phyloP scores from a whole-genome alignment of 2,329 filamentous ascomycete genomes.

The Hymenoscyphus fraxineus region DNA sequence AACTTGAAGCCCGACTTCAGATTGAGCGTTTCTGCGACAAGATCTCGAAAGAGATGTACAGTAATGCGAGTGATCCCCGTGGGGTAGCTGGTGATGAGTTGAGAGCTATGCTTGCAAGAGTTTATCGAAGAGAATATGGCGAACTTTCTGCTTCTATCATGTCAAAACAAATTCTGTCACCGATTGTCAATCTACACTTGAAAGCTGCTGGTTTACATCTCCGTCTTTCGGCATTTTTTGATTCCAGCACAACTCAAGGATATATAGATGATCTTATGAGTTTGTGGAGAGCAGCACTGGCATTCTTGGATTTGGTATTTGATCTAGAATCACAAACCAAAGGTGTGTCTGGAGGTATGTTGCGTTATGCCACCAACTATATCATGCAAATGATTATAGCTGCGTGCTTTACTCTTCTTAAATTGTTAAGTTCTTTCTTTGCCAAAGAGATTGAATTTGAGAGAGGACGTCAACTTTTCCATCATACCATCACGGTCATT shows the following conservation, averaged over 20 bases:
- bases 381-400: constrained; percentile 84
- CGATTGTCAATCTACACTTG: constrained; percentile 62
- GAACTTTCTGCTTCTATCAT: constrained; percentile 60
- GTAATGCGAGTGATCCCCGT: constrained; percentile 68
- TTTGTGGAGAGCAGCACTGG: constrained; percentile 67
- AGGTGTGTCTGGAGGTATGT: constrained; percentile 43
- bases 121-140: constrained; percentile 61
- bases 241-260: constrained; percentile 66
- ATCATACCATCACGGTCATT: constrained; percentile 66
- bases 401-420: constrained; percentile 71
- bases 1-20: constrained; percentile 64
- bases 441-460: constrained; percentile 67
- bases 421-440: constrained; percentile 75
- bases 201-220: constrained; percentile 72
- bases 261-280: constrained; percentile 73
- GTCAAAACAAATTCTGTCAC: constrained; percentile 52
- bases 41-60: constrained; percentile 75
- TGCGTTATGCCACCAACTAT: constrained; percentile 69
- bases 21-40: constrained; percentile 75
- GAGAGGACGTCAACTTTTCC: constrained; percentile 64
- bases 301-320: constrained; percentile 59
- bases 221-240: constrained; percentile 76
- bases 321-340: constrained; percentile 51
- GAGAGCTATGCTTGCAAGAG: constrained; percentile 61
- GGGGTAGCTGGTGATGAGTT: constrained; percentile 66